Conservation (phyloP, 139 green algal genomes). For the Closterium sp. region DNA sequence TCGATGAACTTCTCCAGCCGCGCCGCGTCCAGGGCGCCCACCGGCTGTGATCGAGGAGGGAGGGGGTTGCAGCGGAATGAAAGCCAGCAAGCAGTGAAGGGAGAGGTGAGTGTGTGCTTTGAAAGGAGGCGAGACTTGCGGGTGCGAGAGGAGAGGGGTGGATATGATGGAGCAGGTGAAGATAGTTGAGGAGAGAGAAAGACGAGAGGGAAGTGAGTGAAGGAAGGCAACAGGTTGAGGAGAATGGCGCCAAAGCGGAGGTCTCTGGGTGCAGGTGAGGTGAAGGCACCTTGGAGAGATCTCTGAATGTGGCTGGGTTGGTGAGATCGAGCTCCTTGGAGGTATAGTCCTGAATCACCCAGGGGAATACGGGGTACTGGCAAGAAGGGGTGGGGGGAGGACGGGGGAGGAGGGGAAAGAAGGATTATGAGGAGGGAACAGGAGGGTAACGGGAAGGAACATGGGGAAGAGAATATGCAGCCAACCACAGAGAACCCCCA, state of each 20-base stretch:
- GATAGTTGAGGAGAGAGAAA: neutral
- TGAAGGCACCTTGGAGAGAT: slow-evolving; percentile 50
- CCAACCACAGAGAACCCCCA: neutral
- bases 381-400: neutral
- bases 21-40: slow-evolving; percentile 54
- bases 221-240: neutral
- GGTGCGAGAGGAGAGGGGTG: neutral
- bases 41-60: slow-evolving; percentile 24
- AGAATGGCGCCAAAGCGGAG: no score
- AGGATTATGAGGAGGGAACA: neutral
- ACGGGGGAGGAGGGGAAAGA: neutral
- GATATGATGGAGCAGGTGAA: neutral
- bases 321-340: slow-evolving; percentile 54
- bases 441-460: neutral
- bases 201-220: neutral
- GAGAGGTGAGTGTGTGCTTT: neutral
- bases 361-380: slow-evolving; percentile 78
- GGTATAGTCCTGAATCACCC: slow-evolving; percentile 59
- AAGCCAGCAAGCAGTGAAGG: no score
- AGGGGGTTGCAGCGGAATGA: no score
- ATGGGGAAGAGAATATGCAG: neutral
- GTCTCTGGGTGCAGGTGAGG: no score
- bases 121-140: no score
- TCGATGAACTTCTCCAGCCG: slow-evolving; percentile 51
- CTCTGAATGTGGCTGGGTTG: slow-evolving; percentile 54